Evolutionary conservation across 2,329 filamentous ascomycete species (phyloP), one percentile per base, ranked within the genome.

Genomic region (Juglanconis oblonga): DNA sequence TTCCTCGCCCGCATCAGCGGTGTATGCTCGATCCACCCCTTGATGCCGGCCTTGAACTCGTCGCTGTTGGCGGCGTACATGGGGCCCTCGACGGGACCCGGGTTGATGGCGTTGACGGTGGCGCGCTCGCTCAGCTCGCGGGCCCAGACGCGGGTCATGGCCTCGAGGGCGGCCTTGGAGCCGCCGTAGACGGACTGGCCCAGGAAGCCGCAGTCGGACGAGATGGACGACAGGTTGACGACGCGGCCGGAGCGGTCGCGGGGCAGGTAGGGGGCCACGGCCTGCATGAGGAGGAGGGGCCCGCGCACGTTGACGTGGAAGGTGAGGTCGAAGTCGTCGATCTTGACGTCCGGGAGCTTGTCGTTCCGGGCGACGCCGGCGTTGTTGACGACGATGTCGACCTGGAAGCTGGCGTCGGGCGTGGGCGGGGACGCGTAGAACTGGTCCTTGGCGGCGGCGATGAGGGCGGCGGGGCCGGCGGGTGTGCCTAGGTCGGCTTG

Each of bases 301-400:
- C 90, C 92, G 9, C 91, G 83, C 29, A 96, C 92, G 70, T 96
- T 96, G 75, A 95, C 82, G 58, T 84, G 83, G 77, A 91, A 96
- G 59, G 89, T 86, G 66, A 81, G 77, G 48, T 86, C 81, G 76
- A 93, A 96, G 68, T 92, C 83, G 11, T 80, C 79, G 5, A 80
- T 70, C 4, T 81, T 83, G 64, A 91, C 83, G 33, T 89, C 83
- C 54, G 84, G 81, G 31, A 90, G 76, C 32, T 77, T 72, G 66
- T 87, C 83, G 75, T 95, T 94, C 44, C 83, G 76, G 36, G 84
- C 78, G 6, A 87, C 77, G 57, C 91, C 92, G 35, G 92, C 92
- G 73, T 96, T 96, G 82, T 96, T 96, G 78, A 96, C 79, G 56
- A 96, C 78, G 63, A 96, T 91, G 75, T 96, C 91, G 69, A 96